phyloP scores from a whole-genome alignment of 371 early-diverging fungal species.

The Nematocida displodere region DNA sequence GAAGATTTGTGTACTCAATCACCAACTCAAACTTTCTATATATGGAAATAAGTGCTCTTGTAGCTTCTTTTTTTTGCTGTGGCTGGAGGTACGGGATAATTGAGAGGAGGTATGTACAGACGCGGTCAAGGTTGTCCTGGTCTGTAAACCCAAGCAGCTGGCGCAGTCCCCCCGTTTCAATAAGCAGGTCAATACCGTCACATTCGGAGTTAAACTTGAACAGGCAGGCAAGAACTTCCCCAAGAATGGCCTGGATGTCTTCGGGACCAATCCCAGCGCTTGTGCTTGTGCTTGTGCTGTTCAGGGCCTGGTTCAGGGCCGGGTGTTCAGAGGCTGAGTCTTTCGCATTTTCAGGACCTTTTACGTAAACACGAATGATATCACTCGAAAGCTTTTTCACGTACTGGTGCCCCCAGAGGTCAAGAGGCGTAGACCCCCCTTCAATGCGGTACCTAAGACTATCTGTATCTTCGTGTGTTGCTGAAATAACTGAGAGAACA shows the following conservation, averaged over 20 bases:
- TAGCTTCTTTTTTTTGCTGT: slow-evolving; percentile 30
- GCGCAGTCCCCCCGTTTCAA: slow-evolving; percentile 58
- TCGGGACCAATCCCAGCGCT: not conserved
- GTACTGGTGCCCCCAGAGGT: slow-evolving; percentile 64
- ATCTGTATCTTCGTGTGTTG: slow-evolving; percentile 43
- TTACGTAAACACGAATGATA: slow-evolving; percentile 30
- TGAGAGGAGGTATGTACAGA: slow-evolving; percentile 51
- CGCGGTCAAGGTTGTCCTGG: slow-evolving; percentile 60
- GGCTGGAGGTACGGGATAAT: not conserved
- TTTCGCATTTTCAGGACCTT: not conserved
- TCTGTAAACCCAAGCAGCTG: slow-evolving; percentile 57
- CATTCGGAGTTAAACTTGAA: slow-evolving; percentile 63
- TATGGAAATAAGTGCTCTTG: slow-evolving; percentile 44
- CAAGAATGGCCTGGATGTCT: not conserved
- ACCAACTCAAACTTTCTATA: slow-evolving; percentile 44
- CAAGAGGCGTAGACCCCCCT: slow-evolving; percentile 59
- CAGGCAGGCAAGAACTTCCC: slow-evolving; percentile 54
- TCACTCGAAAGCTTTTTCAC: slow-evolving; percentile 57
- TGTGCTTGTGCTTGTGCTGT: not conserved
- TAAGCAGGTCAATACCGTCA: slow-evolving; percentile 64
- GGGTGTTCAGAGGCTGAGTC: not conserved
- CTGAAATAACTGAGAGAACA: slow-evolving; percentile 59
- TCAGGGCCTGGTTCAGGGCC: not conserved
- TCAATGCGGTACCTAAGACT: slow-evolving; percentile 56
- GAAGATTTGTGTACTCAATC: slow-evolving; percentile 3